Base-by-base conservation (phyloP, 2,329 filamentous ascomycete genomes). In the Fulvia fulva region DNA sequence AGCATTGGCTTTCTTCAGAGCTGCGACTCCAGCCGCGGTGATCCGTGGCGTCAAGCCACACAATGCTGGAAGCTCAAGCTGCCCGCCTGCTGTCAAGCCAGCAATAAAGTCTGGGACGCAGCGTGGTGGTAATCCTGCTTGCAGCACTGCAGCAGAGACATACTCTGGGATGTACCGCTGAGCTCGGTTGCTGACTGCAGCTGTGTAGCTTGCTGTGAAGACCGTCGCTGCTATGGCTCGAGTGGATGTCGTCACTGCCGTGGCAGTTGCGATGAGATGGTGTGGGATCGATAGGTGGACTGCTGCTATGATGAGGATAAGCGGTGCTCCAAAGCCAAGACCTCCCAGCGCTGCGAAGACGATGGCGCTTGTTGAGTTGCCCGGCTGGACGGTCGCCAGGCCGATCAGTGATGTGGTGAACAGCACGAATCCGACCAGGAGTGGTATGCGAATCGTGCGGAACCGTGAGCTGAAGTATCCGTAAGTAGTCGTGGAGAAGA, bases 171-270 rank as follows among this genome's bases (percentile, higher is more conserved):
- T 68, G 0, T 74, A 75, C 5, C 61, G 66, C 1, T 67, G 62
- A 2, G 77, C 67, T 2, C 76, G 70, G 57, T 76, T 75, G 25
- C 67, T 71, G 8, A 78, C 60, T 41, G 77, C 75, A 1, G 73
- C 71, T 5, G 70, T 71, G 60, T 77, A 78, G 7, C 78, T 73
- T 7, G 75, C 71, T 5, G 74, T 71, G 11, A 74, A 72, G 30
- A 77, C 67, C 2, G 72, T 74, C 7, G 74, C 71, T 6, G 71
- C 72, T 0, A 64, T 53, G 3, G 62, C 56, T 21, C 65, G 26
- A 3, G 60, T 49, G 2, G 55, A 57, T 5, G 54, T 59, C 1
- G 51, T 54, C 4, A 64, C 37, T 22, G 62, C 63, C 2, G 62
- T 63, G 1, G 61, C 61, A 3, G 61, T 63, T 6, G 62, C 63